Base-by-base conservation (phyloP, 2,329 filamentous ascomycete species). In the Fusarium aywerte region DNA sequence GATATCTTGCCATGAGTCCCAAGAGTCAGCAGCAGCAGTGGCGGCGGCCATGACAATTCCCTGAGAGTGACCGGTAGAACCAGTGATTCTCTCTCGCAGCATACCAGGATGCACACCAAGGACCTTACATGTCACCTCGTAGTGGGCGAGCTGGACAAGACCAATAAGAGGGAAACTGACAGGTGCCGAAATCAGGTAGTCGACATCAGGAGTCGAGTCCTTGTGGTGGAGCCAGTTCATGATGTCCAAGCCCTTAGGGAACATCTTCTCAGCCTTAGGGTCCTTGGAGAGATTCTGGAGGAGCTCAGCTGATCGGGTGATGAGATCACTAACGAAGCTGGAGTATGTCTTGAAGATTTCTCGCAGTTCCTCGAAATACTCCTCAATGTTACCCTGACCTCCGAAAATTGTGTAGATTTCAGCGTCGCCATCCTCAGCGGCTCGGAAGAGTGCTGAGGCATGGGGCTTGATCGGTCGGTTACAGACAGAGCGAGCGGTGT, bases 321-420 rank as follows among this genome's bases (percentile, higher is more conserved):
- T 87, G 68, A 98, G 89, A 69, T 96, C 93, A 71, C 92, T 91
- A 7, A 97, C 89, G 71, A 99, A 96, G 27, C 91, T 91, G 13
- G 92, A 90, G 81, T 99, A 99, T 61, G 94, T 97, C 73, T 85
- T 89, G 83, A 95, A 95, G 59, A 98, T 87, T 78, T 97, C 91
- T 57, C 96, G 90, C 65, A 99, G 87, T 83, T 99, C 96, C 72
- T 99, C 95, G 75, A 99, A 99, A 81, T 99, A 99, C 81, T 99
- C 96, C 80, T 99, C 95, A 68, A 99, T 98, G 80, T 99, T 99
- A 73, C 96, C 96, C 79, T 99, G 96, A 8, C 96, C 96, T 62
- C 96, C 96, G 71, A 98, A 97, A 65, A 99, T 93, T 69, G 90
- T 94, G 83, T 97, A 99, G 62, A 99, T 87, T 73, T 88, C 90